Evolutionary conservation across 352 stramenopile species (phyloP).

Genomic region (Sclerospora graminicola): DNA sequence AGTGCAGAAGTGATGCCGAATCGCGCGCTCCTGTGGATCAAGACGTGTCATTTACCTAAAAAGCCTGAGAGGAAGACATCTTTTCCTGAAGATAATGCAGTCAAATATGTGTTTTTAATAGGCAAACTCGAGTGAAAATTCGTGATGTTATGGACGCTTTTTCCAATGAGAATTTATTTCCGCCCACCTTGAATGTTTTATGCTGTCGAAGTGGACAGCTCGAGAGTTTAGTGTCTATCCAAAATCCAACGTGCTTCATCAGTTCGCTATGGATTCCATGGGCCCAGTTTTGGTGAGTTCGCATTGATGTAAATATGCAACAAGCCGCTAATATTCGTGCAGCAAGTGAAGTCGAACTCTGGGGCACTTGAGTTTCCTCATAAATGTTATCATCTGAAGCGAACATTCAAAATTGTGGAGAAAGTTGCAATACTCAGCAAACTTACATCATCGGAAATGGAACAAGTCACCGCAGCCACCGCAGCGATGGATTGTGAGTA

Average conservation of each 20-base stretch:
- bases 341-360: slow-evolving; percentile 46
- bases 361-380: slow-evolving; percentile 63
- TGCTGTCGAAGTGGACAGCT: slow-evolving; percentile 44
- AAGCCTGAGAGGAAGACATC: slow-evolving; percentile 33
- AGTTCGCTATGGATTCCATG: slow-evolving; percentile 61
- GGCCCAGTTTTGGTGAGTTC: slow-evolving; percentile 90
- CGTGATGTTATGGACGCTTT: slow-evolving; percentile 65
- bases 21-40: slow-evolving; percentile 41
- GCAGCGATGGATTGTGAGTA: slow-evolving; percentile 79
- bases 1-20: slow-evolving; percentile 72
- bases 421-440: too few relatives aligned
- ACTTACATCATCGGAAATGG: slow-evolving; percentile 49
- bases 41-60: slow-evolving; percentile 53
- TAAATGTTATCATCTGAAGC: slow-evolving; percentile 51
- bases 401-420: too few relatives aligned
- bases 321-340: slow-evolving; percentile 88
- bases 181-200: slow-evolving; percentile 66
- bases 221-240: slow-evolving; percentile 66
- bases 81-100: slow-evolving; percentile 54
- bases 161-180: slow-evolving; percentile 35
- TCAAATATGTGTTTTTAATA: slow-evolving; percentile 71
- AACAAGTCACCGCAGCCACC: slow-evolving; percentile 58
- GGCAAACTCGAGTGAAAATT: slow-evolving; percentile 40
- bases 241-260: slow-evolving; percentile 30
- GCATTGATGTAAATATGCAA: slow-evolving; percentile 95